Base-by-base conservation (phyloP, 2,329 filamentous ascomycete genomes). In the Orbilia quercus region DNA sequence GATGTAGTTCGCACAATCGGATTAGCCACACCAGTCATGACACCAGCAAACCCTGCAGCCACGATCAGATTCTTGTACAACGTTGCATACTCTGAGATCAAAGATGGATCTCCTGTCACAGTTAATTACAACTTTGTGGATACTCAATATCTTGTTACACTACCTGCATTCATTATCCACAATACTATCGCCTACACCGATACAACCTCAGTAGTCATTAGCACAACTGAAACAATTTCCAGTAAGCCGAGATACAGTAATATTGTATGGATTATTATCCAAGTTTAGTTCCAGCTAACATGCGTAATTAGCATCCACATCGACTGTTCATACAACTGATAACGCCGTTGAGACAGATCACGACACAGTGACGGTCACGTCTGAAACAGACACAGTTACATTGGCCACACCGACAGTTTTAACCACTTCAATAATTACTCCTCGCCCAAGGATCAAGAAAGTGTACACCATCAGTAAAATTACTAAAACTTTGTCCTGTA, bases 61-160 rank as follows among this genome's bases (percentile, higher is more conserved):
- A 60, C 57, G 5, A 42, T 60, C 6, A 48, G 34, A 18, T 60
- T 60, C 23, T 40, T 60, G 20, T 60, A 60, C n/a, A 23, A 60
- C 38, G 16, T 60, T 3, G 14, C 22, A 22, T 60, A 50, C 25
- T 16, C 7, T n/a, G 9, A 36, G 20, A 50, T 59, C 18, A 4
- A 23, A n/a, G 31, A 60, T 5, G 57, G 44, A n/a, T 60, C 42
- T 6, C 28, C 11, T 2, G 44, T 60, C 1, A 48, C 57, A 12
- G 38, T 60, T 5, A 38, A 40, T 11, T 60, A 60, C 36, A 23
- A 22, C 12, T 60, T 60, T 16, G 22, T 20, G 9, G 20, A 48
- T 25, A 12, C n/a, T 4, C n/a, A n/a, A 11, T 18, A 42, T 11
- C 38, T 4, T 18, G 47, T 47, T 9, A 23, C 16, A 1, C n/a